A percentile compares a stretch with the other conserved stretches of the same genome.
Evolutionary conservation across 2,329 filamentous ascomycete genomes (phyloP).

Genomic region (Cadophora malorum): DNA sequence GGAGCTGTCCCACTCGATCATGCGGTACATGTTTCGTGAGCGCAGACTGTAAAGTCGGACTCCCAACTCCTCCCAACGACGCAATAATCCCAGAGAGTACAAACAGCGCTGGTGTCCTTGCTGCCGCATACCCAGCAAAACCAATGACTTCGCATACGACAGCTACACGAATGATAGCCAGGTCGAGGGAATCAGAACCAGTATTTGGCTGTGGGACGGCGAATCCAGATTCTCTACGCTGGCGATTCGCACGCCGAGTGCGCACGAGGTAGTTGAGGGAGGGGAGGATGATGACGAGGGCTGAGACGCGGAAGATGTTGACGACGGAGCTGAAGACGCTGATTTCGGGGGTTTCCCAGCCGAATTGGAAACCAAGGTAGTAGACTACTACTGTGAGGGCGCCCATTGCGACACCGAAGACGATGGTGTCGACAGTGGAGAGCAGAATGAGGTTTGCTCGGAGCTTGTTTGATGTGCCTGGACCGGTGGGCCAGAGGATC

Average conservation of each 20-base stretch:
- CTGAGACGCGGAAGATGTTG: constrained; percentile 75
- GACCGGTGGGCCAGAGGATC: constrained; percentile 76
- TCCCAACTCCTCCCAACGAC: constrained; percentile 81
- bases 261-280: constrained; percentile 78
- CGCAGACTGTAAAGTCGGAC: constrained; percentile 81
- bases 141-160: constrained; percentile 80
- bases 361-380: constrained; percentile 81
- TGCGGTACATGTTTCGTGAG: constrained; percentile 90
- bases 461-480: constrained; percentile 63
- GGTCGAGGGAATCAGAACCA: constrained; percentile 80
- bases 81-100: constrained; percentile 74
- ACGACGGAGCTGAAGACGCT: constrained; percentile 82
- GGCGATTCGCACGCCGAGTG: constrained; percentile 40
- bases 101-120: constrained; percentile 68
- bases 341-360: constrained; percentile 82
- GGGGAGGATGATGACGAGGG: constrained; percentile 78
- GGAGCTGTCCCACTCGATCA: constrained; percentile 81
- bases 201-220: constrained; percentile 46
- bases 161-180: constrained; percentile 76
- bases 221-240: constrained; percentile 65
- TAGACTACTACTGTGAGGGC: constrained; percentile 81
- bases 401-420: constrained; percentile 84
- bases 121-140: constrained; percentile 75
- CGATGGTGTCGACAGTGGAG: constrained; percentile 78
- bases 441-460: constrained; percentile 84